Base-by-base conservation (phyloP, 352 stramenopile species). In the Globisporangium nunn region DNA sequence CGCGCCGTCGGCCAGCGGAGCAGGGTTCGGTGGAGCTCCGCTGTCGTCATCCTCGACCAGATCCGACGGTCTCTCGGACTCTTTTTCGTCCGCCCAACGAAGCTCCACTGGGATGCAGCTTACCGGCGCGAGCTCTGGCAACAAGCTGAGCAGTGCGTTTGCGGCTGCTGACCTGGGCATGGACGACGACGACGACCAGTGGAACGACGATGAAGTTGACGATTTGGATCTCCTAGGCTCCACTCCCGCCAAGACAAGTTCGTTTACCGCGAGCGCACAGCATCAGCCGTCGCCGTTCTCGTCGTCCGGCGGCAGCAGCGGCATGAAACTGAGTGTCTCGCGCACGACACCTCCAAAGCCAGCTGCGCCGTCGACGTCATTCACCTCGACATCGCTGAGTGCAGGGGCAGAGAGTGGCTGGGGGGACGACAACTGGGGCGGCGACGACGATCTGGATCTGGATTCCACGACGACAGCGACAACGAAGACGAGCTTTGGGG, bases 351-450 rank as follows among this genome's bases (percentile, higher is more conserved):
- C 60, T 44, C 57, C 63, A 43, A 64, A 56, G 30, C 30, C 58
- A 46, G 17, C 58, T 43, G 17, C 47, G 28, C 48, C 67, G 0
- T 69, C 69, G 0, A 69, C 74, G 41, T 50, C 73, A 6, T 56
- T 64, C 45, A 46, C 58, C 0, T 56, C 52, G 17, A 48, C 52
- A 6, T 64, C 52, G 29, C 72, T 81, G 43, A 61, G 66, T 43
- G 63, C 57, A 41, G 71, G 50, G 0, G 46, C 58, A 2, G 61
- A 75, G 31, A 74, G 52, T 30, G 74, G 56, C 3, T 89, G 81
- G 81, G 75, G 67, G 11, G 71, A 88, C 49, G 81, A 89, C 44
- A 87, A 78, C 53, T 91, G 78, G 78, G 81, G 77, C 29, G 75
- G 59, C 23, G 72, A 81, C 39, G 71, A 79, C 54, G 74, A 84